Conservation (phyloP, 2,329 filamentous ascomycete genomes). For the Ophiostoma angusticollis region DNA sequence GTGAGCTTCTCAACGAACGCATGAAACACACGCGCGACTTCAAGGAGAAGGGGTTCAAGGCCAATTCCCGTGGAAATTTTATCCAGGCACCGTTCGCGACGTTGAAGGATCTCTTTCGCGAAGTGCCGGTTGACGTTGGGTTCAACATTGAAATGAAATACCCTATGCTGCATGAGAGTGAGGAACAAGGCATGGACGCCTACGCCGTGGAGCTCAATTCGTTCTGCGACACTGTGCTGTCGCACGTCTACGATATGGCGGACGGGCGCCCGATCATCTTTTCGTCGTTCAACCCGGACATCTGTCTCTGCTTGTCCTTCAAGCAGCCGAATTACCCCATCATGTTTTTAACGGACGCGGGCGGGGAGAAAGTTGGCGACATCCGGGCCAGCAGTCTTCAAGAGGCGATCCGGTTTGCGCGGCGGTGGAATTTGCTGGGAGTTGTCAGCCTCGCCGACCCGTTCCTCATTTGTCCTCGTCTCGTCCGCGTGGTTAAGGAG, state of each 20-base stretch:
- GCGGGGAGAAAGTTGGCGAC: conserved; percentile 68
- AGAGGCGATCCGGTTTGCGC: conserved; percentile 89
- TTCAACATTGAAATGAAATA: conserved; percentile 99
- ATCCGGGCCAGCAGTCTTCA: conserved; percentile 84
- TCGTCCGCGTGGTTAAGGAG: conserved; percentile 90
- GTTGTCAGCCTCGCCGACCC: conserved; percentile 84
- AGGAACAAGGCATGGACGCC: conserved; percentile 92
- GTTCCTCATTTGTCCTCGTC: conserved; percentile 72
- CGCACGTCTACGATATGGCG: conserved; percentile 77
- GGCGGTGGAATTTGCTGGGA: conserved; percentile 85
- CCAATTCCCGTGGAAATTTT: conserved; percentile 82
- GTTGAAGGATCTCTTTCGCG: conserved; percentile 80
- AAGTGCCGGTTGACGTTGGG: conserved; percentile 68
- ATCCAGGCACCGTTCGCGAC: conserved; percentile 96
- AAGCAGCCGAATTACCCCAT: conserved; percentile 97
- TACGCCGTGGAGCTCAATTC: conserved; percentile 93
- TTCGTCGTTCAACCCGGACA: conserved; percentile 93
- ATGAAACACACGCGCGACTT: conserved; percentile 97
- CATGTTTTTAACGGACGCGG: conserved; percentile 84
- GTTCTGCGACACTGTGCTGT: conserved; percentile 87
- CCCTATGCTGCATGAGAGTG: conserved; percentile 90
- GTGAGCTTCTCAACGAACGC: conserved; percentile 49
- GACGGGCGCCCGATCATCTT: conserved; percentile 86
- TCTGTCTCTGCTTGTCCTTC: conserved; percentile 85
- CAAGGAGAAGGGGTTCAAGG: conserved; percentile 91